Evolutionary conservation across 2,329 filamentous ascomycete genomes (phyloP), one percentile per base, ranked within the genome.

Genomic region (Penicillium hesseltinei): DNA sequence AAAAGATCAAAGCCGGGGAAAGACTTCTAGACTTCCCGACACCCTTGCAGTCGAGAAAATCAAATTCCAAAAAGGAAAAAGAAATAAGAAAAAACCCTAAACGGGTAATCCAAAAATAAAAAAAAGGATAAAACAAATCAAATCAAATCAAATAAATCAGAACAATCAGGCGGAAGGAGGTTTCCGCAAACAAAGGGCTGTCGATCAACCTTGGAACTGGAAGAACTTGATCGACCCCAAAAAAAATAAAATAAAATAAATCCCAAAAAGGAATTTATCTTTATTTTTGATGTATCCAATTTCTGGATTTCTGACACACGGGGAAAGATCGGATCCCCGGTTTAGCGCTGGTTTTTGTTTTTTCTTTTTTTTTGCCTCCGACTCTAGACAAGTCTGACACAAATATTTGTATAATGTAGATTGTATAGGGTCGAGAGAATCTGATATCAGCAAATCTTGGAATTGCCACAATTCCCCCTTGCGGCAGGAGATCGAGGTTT

Each of bases 21-120:
- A 61, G 62, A 57, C 62, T 66, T 67, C 65, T 67, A 67, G 65
- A 65, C 62, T 62, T 54, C 61, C 63, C 58, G 52, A 38, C 47
- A 66, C 62, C 65, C 65, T 67, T 67, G 63, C 64, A 66, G 63
- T 42, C 43, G 49, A 54, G 51, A 62, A 48, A 63, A 62, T 54
- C 54, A 35, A 51, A 45, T 44, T 21, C 23, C 9, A 3, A 45
- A 51, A 25, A 19, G 19, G 7, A 25, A 23, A 27, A 35, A 45
- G 9, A 29, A 31, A 36, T 13, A 43, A 36, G 25, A 36, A 39
- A 25, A 35, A 43, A 4, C 3, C 35, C n/a, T 17, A 55, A 51
- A 25, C 3, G 2, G n/a, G 25, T 35, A 44, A 44, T 36, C 19
- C 9, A 21, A 44, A 39, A 54, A 49, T n/a, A 35, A 19, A 39